phyloP scores from a whole-genome alignment of 2,329 filamentous ascomycete genomes.

The Colletotrichum sp. region DNA sequence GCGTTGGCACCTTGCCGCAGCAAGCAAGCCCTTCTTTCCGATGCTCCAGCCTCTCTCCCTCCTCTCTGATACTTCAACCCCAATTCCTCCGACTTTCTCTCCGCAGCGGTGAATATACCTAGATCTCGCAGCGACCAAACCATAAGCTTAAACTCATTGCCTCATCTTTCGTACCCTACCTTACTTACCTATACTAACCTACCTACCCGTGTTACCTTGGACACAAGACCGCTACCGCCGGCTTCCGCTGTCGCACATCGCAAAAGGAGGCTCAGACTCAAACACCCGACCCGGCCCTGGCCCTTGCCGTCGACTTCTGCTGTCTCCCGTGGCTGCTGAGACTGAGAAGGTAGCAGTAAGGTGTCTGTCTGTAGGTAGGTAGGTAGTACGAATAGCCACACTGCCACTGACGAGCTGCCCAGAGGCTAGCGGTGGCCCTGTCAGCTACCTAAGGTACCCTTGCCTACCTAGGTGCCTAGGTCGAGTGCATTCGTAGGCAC shows the following conservation, averaged over 20 bases:
- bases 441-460: background rate
- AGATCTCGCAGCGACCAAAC: background rate
- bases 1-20: background rate
- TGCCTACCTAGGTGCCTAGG: background rate
- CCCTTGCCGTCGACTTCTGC: background rate
- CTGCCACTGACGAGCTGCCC: background rate
- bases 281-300: background rate
- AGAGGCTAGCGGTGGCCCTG: background rate
- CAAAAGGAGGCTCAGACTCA: background rate
- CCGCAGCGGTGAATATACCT: background rate
- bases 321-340: background rate
- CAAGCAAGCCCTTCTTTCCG: background rate
- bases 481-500: background rate
- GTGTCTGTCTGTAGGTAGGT: background rate
- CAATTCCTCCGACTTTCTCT: background rate
- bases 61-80: background rate
- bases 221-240: background rate
- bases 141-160: background rate
- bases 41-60: background rate
- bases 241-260: background rate
- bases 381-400: background rate
- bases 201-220: background rate
- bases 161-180: background rate
- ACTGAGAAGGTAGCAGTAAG: background rate
- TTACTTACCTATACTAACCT: background rate